Evolutionary conservation across 2,329 filamentous ascomycete genomes (phyloP), one percentile per base, ranked within the genome.

Genomic region (Clarireedia homoeocarpa): DNA sequence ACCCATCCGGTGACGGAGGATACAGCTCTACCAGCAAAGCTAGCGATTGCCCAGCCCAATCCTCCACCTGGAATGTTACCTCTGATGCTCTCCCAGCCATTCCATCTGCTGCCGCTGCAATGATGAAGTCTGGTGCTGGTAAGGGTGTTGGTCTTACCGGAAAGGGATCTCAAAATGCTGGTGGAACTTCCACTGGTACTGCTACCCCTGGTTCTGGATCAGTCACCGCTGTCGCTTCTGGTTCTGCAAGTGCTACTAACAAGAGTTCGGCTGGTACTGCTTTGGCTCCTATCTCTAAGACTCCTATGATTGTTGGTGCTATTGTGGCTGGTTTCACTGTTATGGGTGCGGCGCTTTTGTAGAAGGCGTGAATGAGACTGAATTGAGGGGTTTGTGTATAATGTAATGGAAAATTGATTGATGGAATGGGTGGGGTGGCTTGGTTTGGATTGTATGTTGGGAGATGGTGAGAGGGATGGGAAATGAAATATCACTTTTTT

Each of bases 1-100:
- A 73, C 63, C 79, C 80, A 53, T 65, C 63, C 45, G 79, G 77
- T 56, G 74, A 81, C 63, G 80, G 79, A 58, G 78, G 77, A 56
- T 79, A 76, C 70, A 75, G 75, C 54, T 48, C 60, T 15, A 64
- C 61, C 12, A 55, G 52, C 50, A 51, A 63, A 26, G 65, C 74
- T 7, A 74, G 72, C 51, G 49, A 68, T 17, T 81, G 78, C 71
- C 78, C 78, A 36, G 38, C 67, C 17, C 59, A 72, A 61, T 73
- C 71, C 61, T 61, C 65, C 53, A 74, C 71, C 58, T 81, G 77
- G 77, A 70, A 79, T 56, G 74, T 80, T 52, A 66, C 68, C 44
- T 65, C 71, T 42, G 67, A 74, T 60, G 56, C 65, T 36, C 74
- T 80, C n/a, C 78, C 78, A 38, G 73, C 74, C 39, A 73, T 79